Conservation (phyloP, 768 basidiomycete species). For the Phylloporus scabripes region DNA sequence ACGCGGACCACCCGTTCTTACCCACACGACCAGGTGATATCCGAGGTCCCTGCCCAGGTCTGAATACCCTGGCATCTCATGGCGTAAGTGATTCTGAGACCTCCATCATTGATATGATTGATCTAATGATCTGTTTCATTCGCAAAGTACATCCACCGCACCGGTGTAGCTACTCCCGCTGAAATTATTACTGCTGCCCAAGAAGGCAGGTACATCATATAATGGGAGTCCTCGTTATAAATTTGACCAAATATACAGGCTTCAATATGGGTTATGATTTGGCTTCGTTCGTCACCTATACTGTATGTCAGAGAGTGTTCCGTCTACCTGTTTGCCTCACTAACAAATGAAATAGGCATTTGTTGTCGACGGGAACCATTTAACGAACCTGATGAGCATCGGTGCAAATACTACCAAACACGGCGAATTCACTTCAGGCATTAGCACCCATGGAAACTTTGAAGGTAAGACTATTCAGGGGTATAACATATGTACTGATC, state of each 20-base stretch:
- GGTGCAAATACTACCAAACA: conserved; percentile 18
- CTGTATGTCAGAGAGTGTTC: conserved; percentile 4
- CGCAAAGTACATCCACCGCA: conserved; percentile 15
- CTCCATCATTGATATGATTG: background rate
- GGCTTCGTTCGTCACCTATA: conserved; percentile 19
- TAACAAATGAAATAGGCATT: conserved; percentile 17
- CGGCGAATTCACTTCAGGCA: conserved; percentile 10
- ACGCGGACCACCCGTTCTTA: conserved; percentile 13
- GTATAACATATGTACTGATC: background rate
- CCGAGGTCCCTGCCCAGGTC: conserved; percentile 23
- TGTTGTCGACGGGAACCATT: conserved; percentile 23
- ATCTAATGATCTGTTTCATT: background rate
- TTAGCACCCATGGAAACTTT: conserved; percentile 20
- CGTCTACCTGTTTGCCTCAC: background rate
- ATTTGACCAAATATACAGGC: conserved; percentile 3
- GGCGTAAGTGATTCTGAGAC: conserved; percentile 12
- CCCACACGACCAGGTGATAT: conserved; percentile 15
- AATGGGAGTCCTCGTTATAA: background rate
- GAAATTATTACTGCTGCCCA: conserved; percentile 22
- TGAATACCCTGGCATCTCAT: conserved; percentile 25
- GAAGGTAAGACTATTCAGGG: conserved; percentile 10
- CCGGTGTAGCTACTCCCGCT: conserved; percentile 19
- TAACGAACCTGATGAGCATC: conserved; percentile 25
- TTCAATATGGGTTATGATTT: conserved; percentile 22
- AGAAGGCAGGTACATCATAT: conserved; percentile 10